Conservation (phyloP, 164 flowering plant species). For the Vitis rupestris region DNA sequence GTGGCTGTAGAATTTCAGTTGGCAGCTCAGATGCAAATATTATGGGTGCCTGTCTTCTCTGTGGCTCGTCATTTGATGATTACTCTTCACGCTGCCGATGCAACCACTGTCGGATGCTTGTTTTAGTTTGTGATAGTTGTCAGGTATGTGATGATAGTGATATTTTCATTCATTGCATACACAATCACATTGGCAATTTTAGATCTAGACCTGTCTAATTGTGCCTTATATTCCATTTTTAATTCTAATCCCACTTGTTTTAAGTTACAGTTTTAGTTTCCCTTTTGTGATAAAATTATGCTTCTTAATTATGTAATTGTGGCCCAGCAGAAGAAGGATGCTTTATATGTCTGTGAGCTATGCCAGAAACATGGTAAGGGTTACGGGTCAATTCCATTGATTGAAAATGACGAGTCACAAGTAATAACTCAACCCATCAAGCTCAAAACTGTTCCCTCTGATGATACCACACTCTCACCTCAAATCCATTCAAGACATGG, state of each 20-base stretch:
- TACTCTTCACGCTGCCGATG: constrained; percentile 89
- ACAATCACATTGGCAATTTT: not conserved
- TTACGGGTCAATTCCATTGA: constrained; percentile 9
- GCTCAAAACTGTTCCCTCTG: constrained; percentile 23
- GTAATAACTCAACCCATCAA: constrained; percentile 12
- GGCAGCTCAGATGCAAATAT: constrained; percentile 60
- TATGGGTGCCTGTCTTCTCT: constrained; percentile 72
- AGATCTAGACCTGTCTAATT: not conserved
- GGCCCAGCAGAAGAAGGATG: constrained; percentile 29
- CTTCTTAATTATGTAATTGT: not conserved
- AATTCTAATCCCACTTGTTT: not conserved
- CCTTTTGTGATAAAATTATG: not conserved
- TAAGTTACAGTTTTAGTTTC: not conserved
- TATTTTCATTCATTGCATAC: not conserved
- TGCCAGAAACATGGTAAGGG: constrained; percentile 68
- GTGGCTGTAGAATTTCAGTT: constrained; percentile 71
- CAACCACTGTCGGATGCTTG: constrained; percentile 83
- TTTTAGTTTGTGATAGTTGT: constrained; percentile 79
- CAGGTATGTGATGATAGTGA: constrained; percentile 43
- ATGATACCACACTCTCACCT: constrained; percentile 11
- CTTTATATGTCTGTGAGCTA: constrained; percentile 66
- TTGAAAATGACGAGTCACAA: constrained; percentile 12
- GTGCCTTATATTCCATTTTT: too few species aligned
- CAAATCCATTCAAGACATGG: constrained; percentile 35
- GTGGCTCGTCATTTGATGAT: constrained; percentile 72